phyloP scores from a whole-genome alignment of 2,329 filamentous ascomycete species.

The Emericellopsis atlantica region DNA sequence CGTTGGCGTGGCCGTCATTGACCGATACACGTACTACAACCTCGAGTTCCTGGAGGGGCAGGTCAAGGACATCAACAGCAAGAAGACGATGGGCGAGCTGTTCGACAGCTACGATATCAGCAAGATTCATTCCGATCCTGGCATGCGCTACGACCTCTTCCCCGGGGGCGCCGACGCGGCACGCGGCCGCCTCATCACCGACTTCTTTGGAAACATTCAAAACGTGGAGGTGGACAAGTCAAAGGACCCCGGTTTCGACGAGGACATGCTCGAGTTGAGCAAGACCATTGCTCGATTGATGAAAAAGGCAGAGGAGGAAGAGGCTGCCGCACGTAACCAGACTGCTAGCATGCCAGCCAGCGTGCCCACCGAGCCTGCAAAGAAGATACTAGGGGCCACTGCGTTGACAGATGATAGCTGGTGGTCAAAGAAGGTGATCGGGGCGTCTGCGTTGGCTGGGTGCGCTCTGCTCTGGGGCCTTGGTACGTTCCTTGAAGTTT shows the following conservation, averaged over 20 bases:
- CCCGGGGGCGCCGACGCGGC: constrained; percentile 68
- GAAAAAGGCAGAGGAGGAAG: constrained; percentile 31
- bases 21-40: constrained; percentile 97
- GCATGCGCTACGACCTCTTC: constrained; percentile 92
- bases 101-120: constrained; percentile 93
- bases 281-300: constrained; percentile 46
- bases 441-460: constrained; percentile 48
- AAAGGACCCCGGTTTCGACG: constrained; percentile 45
- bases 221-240: constrained; percentile 77
- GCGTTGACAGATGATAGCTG: constrained; percentile 53
- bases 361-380: constrained; percentile 12
- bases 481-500: constrained; percentile 36
- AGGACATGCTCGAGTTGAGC: constrained; percentile 69
- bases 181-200: constrained; percentile 71
- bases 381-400: constrained; percentile 29
- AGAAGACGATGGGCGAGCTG: constrained; percentile 82
- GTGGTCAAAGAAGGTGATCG: constrained; percentile 52
- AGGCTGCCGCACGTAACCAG: constrained; percentile 8
- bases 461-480: constrained; percentile 47
- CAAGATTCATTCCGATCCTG: constrained; percentile 89
- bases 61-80: constrained; percentile 72
- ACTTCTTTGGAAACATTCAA: constrained; percentile 98
- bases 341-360: constrained; percentile 13
- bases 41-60: constrained; percentile 91
- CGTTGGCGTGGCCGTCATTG: constrained; percentile 94